Percentiles rank a stretch among this genome's conserved stretches.
These are phyloP conservation scores for Acidomyces sp. DNA, from an alignment of 495 filamentous ascomycete species.

Conservation along the genomic window DNA sequence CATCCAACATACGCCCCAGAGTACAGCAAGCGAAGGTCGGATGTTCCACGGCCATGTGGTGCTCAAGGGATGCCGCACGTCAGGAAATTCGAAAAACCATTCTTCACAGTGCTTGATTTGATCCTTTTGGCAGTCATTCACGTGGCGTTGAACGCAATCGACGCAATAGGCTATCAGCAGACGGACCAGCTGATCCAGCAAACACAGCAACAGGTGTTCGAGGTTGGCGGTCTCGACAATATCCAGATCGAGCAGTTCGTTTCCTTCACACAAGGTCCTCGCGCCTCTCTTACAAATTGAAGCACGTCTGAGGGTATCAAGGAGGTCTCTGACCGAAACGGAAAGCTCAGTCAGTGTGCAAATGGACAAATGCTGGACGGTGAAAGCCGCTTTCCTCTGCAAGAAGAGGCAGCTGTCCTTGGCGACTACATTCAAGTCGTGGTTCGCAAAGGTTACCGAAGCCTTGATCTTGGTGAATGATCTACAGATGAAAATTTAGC, in stretches of 20 bases:
- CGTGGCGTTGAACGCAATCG: not conserved
- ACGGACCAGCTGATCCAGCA: constrained; percentile 9
- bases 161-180: constrained; percentile 1
- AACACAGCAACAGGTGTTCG: constrained; percentile 9
- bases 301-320: not conserved
- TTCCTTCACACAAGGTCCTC: not conserved
- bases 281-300: not conserved
- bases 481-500: constrained; percentile 5
- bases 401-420: constrained; percentile 10
- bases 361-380: constrained; percentile 4
- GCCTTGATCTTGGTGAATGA: not conserved
- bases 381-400: constrained; percentile 5
- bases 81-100: constrained; percentile 30
- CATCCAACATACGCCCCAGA: constrained; percentile 48
- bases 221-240: constrained; percentile 15
- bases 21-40: constrained; percentile 36
- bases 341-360: constrained; percentile 2
- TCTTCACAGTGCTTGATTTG: constrained; percentile 1
- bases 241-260: constrained; percentile 6
- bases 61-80: constrained; percentile 32
- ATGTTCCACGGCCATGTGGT: constrained; percentile 44
- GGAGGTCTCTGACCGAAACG: constrained; percentile 5
- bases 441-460: not conserved
- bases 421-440: constrained; percentile 2
- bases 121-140: constrained; percentile 12